A percentile compares a stretch with the other conserved stretches of the same genome.
Conservation (phyloP, 108 stramenopile genomes). For the Pelagomonas calceolata region DNA sequence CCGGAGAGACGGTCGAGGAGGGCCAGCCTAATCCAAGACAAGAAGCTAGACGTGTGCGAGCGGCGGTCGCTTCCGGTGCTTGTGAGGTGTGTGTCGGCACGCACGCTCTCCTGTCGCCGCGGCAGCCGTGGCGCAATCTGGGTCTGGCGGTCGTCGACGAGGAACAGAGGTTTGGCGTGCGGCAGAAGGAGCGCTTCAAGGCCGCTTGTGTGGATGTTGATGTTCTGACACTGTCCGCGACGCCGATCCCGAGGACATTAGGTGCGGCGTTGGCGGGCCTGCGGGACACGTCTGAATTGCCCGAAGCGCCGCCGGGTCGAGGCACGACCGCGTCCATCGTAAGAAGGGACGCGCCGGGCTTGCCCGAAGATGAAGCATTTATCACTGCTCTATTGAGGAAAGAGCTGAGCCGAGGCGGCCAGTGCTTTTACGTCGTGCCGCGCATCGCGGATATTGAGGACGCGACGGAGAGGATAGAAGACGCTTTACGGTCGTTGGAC, state of each 20-base stretch:
- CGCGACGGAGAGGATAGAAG: not conserved
- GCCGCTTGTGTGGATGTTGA: slow-evolving; percentile 70
- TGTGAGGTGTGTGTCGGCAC: slow-evolving; percentile 78
- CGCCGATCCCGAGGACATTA: slow-evolving; percentile 88
- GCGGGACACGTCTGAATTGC: slow-evolving; percentile 75
- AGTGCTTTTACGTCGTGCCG: slow-evolving; percentile 81
- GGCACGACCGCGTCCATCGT: slow-evolving; percentile 66
- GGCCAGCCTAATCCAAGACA: too few relatives aligned
- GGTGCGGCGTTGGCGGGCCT: slow-evolving; percentile 81
- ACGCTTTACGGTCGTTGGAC: not conserved
- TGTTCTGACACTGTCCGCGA: slow-evolving; percentile 83
- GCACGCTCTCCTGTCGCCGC: slow-evolving; percentile 66
- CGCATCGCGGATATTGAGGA: slow-evolving; percentile 40
- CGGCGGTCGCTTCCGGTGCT: slow-evolving; percentile 50
- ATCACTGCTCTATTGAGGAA: slow-evolving; percentile 2
- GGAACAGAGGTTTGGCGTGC: slow-evolving; percentile 92
- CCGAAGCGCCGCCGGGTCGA: slow-evolving; percentile 71
- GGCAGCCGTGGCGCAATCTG: slow-evolving; percentile 65
- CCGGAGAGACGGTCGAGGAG: slow-evolving; percentile 60
- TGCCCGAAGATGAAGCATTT: not conserved
- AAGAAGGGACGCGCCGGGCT: slow-evolving; percentile 30
- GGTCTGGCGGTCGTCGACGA: slow-evolving; percentile 87
- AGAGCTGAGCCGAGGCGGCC: slow-evolving; percentile 70
- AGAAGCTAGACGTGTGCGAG: slow-evolving; percentile 53
- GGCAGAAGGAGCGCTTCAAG: slow-evolving; percentile 87